Evolutionary conservation across 2,329 filamentous ascomycete species (phyloP).

Genomic region (Fusarium scirpi): DNA sequence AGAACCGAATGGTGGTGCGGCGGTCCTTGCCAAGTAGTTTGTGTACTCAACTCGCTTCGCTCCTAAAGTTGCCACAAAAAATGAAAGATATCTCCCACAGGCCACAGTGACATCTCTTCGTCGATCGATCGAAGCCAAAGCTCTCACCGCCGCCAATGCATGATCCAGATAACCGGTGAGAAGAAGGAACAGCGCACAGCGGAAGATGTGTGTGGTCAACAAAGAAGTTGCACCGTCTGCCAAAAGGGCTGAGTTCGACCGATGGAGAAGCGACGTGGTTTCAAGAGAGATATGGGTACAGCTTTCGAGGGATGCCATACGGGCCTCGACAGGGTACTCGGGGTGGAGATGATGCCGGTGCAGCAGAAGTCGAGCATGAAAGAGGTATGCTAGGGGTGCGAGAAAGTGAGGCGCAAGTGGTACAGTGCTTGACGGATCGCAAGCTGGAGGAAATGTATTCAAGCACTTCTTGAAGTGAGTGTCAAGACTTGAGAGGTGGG

Average conservation of each 20-base stretch:
- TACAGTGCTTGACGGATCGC: slow-evolving; percentile 74
- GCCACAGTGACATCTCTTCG: slow-evolving; percentile 78
- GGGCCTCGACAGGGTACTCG: slow-evolving; percentile 72
- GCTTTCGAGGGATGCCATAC: slow-evolving; percentile 78
- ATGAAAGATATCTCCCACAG: slow-evolving; percentile 84
- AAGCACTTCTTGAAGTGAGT: slow-evolving; percentile 82
- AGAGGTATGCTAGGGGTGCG: slow-evolving; percentile 80
- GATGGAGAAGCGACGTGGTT: slow-evolving; percentile 79
- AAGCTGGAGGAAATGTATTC: slow-evolving; percentile 78
- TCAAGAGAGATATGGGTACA: slow-evolving; percentile 82
- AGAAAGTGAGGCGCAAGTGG: slow-evolving; percentile 80
- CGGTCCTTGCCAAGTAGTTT: slow-evolving; percentile 52
- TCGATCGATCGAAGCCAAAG: slow-evolving; percentile 77
- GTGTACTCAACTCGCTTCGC: slow-evolving; percentile 64
- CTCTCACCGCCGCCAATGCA: slow-evolving; percentile 79
- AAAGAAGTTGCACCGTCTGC: slow-evolving; percentile 78
- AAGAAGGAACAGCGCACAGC: slow-evolving; percentile 83
- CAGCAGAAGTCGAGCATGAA: slow-evolving; percentile 85
- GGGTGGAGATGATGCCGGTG: slow-evolving; percentile 90
- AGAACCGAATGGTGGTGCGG: slow-evolving; percentile 50
- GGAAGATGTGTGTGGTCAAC: slow-evolving; percentile 87
- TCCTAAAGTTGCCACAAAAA: slow-evolving; percentile 79
- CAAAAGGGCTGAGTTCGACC: slow-evolving; percentile 68
- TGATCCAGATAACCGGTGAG: slow-evolving; percentile 78
- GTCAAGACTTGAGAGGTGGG: slow-evolving; percentile 82